Conservation (phyloP, 2,329 filamentous ascomycete species). For the Massarina eburnea region DNA sequence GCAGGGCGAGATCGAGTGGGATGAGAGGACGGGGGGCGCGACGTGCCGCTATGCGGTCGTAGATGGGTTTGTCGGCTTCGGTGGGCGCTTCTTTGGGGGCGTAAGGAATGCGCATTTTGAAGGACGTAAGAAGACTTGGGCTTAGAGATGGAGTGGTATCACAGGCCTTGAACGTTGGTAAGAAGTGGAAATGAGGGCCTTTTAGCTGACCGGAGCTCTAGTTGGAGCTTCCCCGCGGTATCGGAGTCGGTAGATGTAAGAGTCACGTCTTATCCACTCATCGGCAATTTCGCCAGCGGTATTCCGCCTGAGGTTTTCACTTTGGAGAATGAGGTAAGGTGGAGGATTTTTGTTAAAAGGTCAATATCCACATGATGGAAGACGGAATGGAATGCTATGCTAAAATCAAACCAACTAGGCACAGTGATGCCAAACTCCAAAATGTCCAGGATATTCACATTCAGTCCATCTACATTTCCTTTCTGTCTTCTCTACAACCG, state of each 20-base stretch:
- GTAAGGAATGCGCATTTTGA: conserved; percentile 59
- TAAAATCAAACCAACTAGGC: conserved; percentile 4
- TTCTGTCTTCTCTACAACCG: conserved; percentile 29
- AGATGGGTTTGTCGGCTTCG: conserved; percentile 51
- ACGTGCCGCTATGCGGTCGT: conserved; percentile 56
- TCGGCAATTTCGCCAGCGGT: conserved; percentile 9
- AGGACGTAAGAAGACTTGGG: conserved; percentile 1
- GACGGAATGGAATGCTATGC: neutral
- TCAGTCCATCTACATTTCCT: neutral
- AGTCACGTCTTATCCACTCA: neutral
- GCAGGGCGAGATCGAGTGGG: conserved; percentile 57
- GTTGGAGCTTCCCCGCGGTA: conserved; percentile 3
- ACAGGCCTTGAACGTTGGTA: neutral
- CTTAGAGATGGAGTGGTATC: neutral
- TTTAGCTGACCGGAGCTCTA: conserved; percentile 4
- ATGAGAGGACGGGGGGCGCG: conserved; percentile 56
- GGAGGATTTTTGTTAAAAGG: neutral
- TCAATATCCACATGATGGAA: conserved; percentile 8
- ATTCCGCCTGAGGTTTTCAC: neutral
- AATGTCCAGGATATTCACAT: neutral
- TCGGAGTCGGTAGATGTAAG: conserved; percentile 3
- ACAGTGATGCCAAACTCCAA: conserved; percentile 2
- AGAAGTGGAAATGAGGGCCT: conserved; percentile 6
- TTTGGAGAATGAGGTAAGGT: neutral
- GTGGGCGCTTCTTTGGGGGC: conserved; percentile 52